phyloP scores from a whole-genome alignment of 768 basidiomycete genomes.

The Candolleomyces aberdarensis region DNA sequence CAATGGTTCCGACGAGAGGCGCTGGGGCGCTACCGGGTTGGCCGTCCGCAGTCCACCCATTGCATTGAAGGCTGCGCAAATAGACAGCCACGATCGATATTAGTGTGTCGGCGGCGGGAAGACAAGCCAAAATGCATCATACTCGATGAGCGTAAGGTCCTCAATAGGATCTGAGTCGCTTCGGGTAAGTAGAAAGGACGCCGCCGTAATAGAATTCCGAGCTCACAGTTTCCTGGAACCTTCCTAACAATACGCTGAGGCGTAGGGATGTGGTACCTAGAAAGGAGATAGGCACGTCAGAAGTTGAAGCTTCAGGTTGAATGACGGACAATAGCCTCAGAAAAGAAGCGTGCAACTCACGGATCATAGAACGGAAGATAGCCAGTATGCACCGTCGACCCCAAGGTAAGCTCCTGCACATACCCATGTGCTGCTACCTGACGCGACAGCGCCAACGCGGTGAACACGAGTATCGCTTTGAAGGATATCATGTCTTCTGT shows the following conservation, averaged over 20 bases:
- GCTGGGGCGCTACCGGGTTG: conserved; percentile 30
- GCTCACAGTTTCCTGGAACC: conserved; percentile 31
- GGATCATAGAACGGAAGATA: conserved; percentile 36
- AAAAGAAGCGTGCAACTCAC: conserved; percentile 13
- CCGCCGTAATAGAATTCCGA: background rate
- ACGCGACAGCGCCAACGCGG: too few relatives aligned
- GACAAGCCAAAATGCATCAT: background rate
- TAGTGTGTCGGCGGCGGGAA: background rate
- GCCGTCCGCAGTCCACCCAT: conserved; percentile 22
- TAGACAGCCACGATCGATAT: background rate
- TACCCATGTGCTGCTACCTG: conserved; percentile 32
- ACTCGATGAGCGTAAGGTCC: conserved; percentile 35
- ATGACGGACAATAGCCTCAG: too few relatives aligned
- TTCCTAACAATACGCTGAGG: conserved; percentile 36
- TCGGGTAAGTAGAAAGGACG: background rate
- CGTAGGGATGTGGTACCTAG: conserved; percentile 25
- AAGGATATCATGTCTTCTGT: too few relatives aligned
- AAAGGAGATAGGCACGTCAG: background rate
- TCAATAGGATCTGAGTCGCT: conserved; percentile 26
- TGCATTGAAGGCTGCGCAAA: conserved; percentile 29
- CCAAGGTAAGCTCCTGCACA: conserved; percentile 34
- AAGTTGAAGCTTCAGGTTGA: background rate
- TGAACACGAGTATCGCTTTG: too few relatives aligned
- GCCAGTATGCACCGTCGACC: conserved; percentile 30
- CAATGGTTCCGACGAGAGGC: conserved; percentile 33